phyloP scores from a whole-genome alignment of 495 filamentous ascomycete species.

The Parmelia sp. region DNA sequence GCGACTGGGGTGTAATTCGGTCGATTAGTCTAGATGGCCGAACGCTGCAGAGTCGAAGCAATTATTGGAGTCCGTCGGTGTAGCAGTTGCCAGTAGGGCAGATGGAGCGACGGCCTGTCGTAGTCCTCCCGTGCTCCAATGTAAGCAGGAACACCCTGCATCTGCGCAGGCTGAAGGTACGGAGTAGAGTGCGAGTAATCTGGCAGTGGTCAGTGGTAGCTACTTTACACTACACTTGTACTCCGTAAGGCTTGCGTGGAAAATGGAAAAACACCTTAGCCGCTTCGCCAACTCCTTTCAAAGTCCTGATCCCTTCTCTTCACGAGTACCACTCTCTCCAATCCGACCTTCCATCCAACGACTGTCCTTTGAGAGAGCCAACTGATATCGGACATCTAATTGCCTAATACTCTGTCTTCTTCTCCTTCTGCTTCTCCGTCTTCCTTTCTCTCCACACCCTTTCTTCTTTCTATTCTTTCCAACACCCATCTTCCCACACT shows the following conservation, averaged over 20 bases:
- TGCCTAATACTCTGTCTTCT: constrained; percentile 19
- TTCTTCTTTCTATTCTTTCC: constrained; percentile 7
- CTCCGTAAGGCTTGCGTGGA: too few species aligned
- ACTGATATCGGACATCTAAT: constrained; percentile 9
- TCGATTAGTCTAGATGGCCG: background rate
- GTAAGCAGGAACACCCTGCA: too few species aligned
- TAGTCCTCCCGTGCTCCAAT: too few species aligned
- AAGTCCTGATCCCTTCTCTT: background rate
- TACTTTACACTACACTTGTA: too few species aligned
- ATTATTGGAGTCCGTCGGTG: too few species aligned
- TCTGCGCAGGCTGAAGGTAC: too few species aligned
- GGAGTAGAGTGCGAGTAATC: too few species aligned
- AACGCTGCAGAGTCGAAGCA: background rate
- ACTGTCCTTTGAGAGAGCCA: constrained; percentile 14
- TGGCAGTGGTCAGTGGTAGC: too few species aligned
- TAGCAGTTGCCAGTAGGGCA: too few species aligned
- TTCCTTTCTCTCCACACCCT: background rate
- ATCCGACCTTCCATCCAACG: background rate
- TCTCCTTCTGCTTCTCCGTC: constrained; percentile 12
- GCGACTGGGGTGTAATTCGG: background rate
- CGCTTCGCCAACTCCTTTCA: background rate
- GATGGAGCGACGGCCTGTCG: too few species aligned
- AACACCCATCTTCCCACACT: background rate
- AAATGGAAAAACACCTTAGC: too few species aligned
- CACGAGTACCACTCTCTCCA: background rate